phyloP scores from a whole-genome alignment of 352 stramenopile species.

The Thalassiosira mediterranea region DNA sequence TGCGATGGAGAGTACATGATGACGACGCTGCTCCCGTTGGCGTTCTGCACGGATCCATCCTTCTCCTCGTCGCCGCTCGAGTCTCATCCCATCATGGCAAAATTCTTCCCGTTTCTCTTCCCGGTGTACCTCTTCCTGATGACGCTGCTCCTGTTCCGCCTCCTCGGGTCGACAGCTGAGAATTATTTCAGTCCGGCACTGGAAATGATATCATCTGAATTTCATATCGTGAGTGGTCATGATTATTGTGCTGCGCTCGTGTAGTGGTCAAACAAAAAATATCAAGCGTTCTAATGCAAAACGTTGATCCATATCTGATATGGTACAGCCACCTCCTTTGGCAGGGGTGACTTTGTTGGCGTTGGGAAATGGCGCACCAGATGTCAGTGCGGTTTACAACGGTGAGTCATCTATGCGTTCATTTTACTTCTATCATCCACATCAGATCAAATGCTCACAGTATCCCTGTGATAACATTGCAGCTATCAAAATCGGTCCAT shows the following conservation, averaged over 20 bases:
- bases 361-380: slow-evolving; percentile 94
- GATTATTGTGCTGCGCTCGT: not conserved
- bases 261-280: not conserved
- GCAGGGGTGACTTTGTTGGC: slow-evolving; percentile 95
- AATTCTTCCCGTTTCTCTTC: slow-evolving; percentile 14
- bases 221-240: slow-evolving; percentile 21
- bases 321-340: slow-evolving; percentile 67
- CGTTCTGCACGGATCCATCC: slow-evolving; percentile 26
- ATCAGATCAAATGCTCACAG: not conserved
- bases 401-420: not conserved
- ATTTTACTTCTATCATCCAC: not conserved
- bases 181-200: slow-evolving; percentile 81
- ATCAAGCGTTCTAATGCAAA: slow-evolving; percentile 1
- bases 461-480: not conserved
- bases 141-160: slow-evolving; percentile 58
- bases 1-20: slow-evolving; percentile 35
- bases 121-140: slow-evolving; percentile 23
- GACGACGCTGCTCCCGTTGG: slow-evolving; percentile 24
- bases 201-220: slow-evolving; percentile 87
- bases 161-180: slow-evolving; percentile 93
- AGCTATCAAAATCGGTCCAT: slow-evolving; percentile 33
- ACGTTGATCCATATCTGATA: not conserved
- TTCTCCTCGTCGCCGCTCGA: not conserved
- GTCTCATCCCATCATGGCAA: not conserved
- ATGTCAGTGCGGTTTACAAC: slow-evolving; percentile 84